Conservation (phyloP, 2,329 filamentous ascomycete genomes). For the Beauveria australis region DNA sequence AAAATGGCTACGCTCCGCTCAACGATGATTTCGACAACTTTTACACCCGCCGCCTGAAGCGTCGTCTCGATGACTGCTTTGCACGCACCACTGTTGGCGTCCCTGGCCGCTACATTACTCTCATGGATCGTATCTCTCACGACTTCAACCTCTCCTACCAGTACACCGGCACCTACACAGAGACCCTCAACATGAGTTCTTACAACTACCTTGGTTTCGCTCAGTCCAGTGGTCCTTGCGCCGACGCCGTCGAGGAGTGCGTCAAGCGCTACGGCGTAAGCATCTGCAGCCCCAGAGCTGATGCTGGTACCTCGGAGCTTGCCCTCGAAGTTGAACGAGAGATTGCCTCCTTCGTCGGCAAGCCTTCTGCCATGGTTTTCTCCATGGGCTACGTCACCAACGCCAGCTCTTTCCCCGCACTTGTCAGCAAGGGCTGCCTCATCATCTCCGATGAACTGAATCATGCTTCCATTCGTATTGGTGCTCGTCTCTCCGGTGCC, state of each 20-base stretch:
- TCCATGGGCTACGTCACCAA: conserved; percentile 99
- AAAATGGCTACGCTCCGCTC: conserved; percentile 86
- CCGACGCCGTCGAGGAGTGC: conserved; percentile 80
- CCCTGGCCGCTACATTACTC: conserved; percentile 84
- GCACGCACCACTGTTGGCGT: conserved; percentile 87
- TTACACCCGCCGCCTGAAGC: conserved; percentile 86
- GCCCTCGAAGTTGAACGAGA: conserved; percentile 83
- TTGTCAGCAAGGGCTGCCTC: conserved; percentile 86
- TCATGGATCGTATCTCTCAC: conserved; percentile 82
- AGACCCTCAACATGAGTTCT: conserved; percentile 97
- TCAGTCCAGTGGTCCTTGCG: conserved; percentile 93
- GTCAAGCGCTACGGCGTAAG: conserved; percentile 81
- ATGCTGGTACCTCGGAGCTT: conserved; percentile 81
- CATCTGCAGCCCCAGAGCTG: conserved; percentile 70
- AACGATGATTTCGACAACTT: conserved; percentile 99
- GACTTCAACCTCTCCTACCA: conserved; percentile 89
- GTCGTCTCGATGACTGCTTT: conserved; percentile 95
- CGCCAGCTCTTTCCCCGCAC: conserved; percentile 80
- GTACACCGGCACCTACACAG: conserved; percentile 80
- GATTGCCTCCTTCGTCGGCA: conserved; percentile 86
- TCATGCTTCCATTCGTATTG: conserved; percentile 94
- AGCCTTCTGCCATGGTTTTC: conserved; percentile 91
- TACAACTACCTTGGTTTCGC: conserved; percentile 99
- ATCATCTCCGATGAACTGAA: conserved; percentile 97
- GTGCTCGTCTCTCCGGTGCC: conserved; percentile 85